phyloP scores from a whole-genome alignment of 208 protist genomes.

The Angomonas deanei region DNA sequence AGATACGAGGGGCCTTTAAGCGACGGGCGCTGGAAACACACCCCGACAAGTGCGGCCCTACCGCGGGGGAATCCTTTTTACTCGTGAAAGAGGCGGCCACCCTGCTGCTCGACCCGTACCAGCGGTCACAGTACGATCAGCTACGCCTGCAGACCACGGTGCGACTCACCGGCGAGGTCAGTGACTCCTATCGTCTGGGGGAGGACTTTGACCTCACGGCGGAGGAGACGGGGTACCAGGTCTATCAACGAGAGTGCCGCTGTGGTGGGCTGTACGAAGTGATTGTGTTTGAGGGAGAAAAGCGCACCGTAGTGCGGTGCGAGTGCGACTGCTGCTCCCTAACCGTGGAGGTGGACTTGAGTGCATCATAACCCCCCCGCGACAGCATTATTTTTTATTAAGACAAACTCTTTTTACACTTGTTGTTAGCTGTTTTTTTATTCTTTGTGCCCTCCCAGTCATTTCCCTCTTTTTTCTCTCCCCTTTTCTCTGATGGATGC shows the following conservation, averaged over 20 bases:
- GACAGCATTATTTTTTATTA: too few species aligned
- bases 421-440: too few species aligned
- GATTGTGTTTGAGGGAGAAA: slow-evolving; percentile 16
- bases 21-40: slow-evolving; percentile 58
- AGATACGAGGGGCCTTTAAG: slow-evolving; percentile 65
- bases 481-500: too few species aligned
- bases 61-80: slow-evolving; percentile 26
- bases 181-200: slow-evolving; percentile 45
- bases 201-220: slow-evolving; percentile 48
- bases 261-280: slow-evolving; percentile 76
- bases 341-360: slow-evolving; percentile 44
- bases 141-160: slow-evolving; percentile 24
- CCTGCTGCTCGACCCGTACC: slow-evolving; percentile 53
- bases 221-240: slow-evolving; percentile 15
- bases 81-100: slow-evolving; percentile 63
- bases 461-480: too few species aligned
- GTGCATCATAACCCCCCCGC: neutral
- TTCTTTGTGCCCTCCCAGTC: too few species aligned
- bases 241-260: slow-evolving; percentile 67
- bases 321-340: slow-evolving; percentile 84
- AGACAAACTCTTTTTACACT: too few species aligned
- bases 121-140: slow-evolving; percentile 47
- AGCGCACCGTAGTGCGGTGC: slow-evolving; percentile 9
- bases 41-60: slow-evolving; percentile 44
- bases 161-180: slow-evolving; percentile 40